phyloP scores from a whole-genome alignment of 116 monocot species.

The Dioscorea cayenensis region DNA sequence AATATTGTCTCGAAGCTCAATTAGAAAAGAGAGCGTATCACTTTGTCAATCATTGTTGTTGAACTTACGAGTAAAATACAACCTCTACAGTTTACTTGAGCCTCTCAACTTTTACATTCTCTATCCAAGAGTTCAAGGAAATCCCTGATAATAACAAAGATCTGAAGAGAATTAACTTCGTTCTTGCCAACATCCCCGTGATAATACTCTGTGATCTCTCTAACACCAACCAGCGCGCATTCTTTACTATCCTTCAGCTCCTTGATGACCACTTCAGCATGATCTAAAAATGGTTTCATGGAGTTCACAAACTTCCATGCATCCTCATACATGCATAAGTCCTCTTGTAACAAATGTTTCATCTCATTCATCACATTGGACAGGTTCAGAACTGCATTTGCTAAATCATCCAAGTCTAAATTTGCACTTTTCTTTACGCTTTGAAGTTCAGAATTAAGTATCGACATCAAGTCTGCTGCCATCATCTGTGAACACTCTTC shows the following conservation, averaged over 20 bases:
- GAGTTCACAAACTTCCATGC: constrained; percentile 24
- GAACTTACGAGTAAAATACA: too few species aligned
- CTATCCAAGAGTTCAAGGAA: constrained; percentile 48
- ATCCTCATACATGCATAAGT: constrained; percentile 10
- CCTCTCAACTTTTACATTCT: background rate
- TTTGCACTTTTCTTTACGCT: constrained; percentile 78
- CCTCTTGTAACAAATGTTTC: constrained; percentile 30
- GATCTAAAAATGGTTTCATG: constrained; percentile 41
- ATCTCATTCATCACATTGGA: constrained; percentile 36
- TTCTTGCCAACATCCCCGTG: constrained; percentile 58
- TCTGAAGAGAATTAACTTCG: constrained; percentile 47
- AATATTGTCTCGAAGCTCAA: too few species aligned
- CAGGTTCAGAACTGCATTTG: constrained; percentile 50
- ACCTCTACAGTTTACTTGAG: too few species aligned
- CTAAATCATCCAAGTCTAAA: constrained; percentile 58
- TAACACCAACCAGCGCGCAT: constrained; percentile 37
- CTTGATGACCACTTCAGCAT: constrained; percentile 25
- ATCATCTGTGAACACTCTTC: constrained; percentile 23
- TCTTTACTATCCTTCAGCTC: constrained; percentile 37
- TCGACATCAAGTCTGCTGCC: constrained; percentile 52
- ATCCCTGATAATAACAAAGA: constrained; percentile 64
- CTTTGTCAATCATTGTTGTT: too few species aligned
- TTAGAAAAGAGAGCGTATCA: too few species aligned
- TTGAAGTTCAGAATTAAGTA: constrained; percentile 56
- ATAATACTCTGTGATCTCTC: constrained; percentile 58